Conservation (phyloP, 768 basidiomycete species). For the Floccularia luteovirens region DNA sequence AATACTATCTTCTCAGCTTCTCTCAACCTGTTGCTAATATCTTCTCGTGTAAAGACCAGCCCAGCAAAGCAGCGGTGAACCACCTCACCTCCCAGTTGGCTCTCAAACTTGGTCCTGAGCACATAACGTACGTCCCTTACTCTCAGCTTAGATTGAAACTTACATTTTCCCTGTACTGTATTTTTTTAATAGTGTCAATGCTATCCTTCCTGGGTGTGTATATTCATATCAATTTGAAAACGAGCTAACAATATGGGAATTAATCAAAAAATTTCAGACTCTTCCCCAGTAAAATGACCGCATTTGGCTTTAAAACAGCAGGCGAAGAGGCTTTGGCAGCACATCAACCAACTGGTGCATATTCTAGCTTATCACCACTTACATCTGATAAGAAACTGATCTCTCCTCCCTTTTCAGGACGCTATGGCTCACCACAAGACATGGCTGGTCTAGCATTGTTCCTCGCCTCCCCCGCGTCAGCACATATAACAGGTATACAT, state of each 20-base stretch:
- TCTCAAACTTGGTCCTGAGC: conserved; percentile 46
- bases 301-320: conserved; percentile 49
- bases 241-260: conserved; percentile 1
- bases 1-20: background rate
- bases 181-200: conserved; percentile 70
- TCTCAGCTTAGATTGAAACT: background rate
- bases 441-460: conserved; percentile 68
- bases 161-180: no score
- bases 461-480: conserved; percentile 61
- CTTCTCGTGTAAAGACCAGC: conserved; percentile 68
- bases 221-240: conserved; percentile 6
- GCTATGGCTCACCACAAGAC: conserved; percentile 57
- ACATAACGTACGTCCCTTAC: conserved; percentile 52
- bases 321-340: conserved; percentile 46
- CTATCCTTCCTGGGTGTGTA: conserved; percentile 71
- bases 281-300: conserved; percentile 84
- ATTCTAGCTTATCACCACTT: background rate
- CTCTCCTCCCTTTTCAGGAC: conserved; percentile 31
- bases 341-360: conserved; percentile 57
- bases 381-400: background rate
- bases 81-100: conserved; percentile 73
- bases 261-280: conserved; percentile 32
- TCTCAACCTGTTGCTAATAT: conserved; percentile 3
- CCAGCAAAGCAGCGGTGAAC: conserved; percentile 83
- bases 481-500: conserved; percentile 71